Conservation (phyloP, 345 rosid genomes). For the Populus simonii region DNA sequence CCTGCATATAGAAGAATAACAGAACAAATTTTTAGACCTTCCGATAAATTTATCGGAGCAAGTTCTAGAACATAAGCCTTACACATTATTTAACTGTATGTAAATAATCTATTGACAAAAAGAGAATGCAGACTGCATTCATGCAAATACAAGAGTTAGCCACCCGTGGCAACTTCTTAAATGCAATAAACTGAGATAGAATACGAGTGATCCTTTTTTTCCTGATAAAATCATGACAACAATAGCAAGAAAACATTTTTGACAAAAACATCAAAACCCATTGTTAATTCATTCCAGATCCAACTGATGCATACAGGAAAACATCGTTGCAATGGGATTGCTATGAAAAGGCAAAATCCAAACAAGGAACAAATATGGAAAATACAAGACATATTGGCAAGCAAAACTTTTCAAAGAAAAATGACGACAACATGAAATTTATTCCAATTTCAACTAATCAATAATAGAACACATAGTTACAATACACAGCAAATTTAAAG, state of each 20-base stretch:
- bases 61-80: background rate
- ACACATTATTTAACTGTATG: background rate
- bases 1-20: slow-evolving; percentile 38
- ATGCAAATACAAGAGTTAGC: background rate
- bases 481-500: background rate
- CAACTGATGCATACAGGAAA: background rate
- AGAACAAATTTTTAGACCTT: slow-evolving; percentile 14
- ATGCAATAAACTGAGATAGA: background rate
- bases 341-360: background rate
- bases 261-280: background rate
- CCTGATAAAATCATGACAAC: background rate
- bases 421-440: no score
- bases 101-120: background rate
- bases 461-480: background rate
- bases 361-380: background rate
- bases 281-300: background rate
- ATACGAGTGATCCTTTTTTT: background rate
- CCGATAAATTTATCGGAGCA: background rate
- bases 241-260: background rate
- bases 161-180: background rate
- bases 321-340: background rate
- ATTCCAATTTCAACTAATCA: no score
- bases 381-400: background rate
- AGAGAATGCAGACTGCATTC: background rate
- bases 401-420: background rate